Percentiles rank a stretch among this genome's conserved stretches.
phyloP scores from a whole-genome alignment of 192 early-diverging fungal genomes.

The Podila clonocystis region DNA sequence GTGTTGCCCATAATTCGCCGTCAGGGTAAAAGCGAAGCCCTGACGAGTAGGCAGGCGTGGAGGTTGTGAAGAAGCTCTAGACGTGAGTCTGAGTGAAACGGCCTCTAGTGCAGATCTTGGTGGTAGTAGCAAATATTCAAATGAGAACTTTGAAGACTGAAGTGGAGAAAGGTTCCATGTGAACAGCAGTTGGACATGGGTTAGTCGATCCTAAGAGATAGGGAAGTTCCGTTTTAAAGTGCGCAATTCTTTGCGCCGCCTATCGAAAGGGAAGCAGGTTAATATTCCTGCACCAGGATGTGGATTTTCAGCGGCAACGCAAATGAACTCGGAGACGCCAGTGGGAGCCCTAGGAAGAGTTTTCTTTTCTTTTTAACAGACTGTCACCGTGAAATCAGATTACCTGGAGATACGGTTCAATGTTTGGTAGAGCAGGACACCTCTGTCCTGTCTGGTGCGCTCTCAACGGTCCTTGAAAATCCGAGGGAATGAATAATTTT shows the following conservation, averaged over 20 bases:
- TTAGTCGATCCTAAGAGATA: conserved; percentile 83
- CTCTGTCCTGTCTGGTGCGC: conserved; percentile 69
- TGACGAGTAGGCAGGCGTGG: conserved; percentile 78
- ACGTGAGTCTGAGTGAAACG: conserved; percentile 72
- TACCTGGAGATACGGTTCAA: conserved; percentile 68
- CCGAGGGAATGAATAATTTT: conserved; percentile 71
- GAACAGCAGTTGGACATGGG: conserved; percentile 78
- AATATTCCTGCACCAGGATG: conserved; percentile 81
- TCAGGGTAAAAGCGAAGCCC: conserved; percentile 62
- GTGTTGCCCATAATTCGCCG: conserved; percentile 78
- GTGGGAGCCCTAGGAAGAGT: conserved; percentile 72
- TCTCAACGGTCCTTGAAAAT: conserved; percentile 77
- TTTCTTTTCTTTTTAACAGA: conserved; percentile 79
- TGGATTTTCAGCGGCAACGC: conserved; percentile 73
- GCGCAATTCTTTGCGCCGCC: conserved; percentile 55
- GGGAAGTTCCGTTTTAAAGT: conserved; percentile 64
- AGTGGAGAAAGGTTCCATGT: conserved; percentile 84
- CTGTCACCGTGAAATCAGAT: conserved; percentile 70
- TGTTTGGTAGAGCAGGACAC: conserved; percentile 60
- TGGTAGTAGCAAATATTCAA: conserved; percentile 86
- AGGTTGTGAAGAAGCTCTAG: conserved; percentile 68
- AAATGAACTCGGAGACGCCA: conserved; percentile 77
- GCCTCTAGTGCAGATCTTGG: conserved; percentile 81
- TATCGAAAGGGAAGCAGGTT: conserved; percentile 86
- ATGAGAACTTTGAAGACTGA: conserved; percentile 88